phyloP scores from a whole-genome alignment of 2,329 filamentous ascomycete genomes.

The Aaosphaeria pasadenensis region DNA sequence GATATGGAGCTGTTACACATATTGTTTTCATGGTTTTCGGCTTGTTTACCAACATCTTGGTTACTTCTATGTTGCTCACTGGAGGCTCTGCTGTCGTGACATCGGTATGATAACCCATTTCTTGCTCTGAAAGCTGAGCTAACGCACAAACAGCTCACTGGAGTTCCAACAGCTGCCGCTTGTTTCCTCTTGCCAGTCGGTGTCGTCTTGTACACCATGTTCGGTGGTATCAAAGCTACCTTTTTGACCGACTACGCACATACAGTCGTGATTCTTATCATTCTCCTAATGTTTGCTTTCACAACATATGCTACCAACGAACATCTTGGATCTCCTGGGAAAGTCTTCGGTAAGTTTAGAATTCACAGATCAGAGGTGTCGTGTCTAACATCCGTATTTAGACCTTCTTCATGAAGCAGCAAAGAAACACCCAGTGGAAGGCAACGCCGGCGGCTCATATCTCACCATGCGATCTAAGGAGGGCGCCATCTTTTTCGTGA shows the following conservation, averaged over 20 bases:
- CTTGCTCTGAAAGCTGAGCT: neutral
- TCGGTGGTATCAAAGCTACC: slow-evolving; percentile 67
- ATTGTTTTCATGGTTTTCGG: slow-evolving; percentile 79
- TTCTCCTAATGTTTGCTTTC: slow-evolving; percentile 82
- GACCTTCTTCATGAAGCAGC: slow-evolving; percentile 56
- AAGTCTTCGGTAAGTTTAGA: slow-evolving; percentile 71
- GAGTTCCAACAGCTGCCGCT: slow-evolving; percentile 73
- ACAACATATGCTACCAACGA: slow-evolving; percentile 75
- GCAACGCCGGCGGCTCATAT: slow-evolving; percentile 79
- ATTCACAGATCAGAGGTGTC: too few species aligned
- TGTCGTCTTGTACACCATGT: slow-evolving; percentile 75
- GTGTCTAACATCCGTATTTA: too few species aligned
- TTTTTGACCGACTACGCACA: slow-evolving; percentile 82
- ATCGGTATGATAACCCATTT: slow-evolving; percentile 12
- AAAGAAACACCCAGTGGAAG: slow-evolving; percentile 67
- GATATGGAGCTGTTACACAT: slow-evolving; percentile 73
- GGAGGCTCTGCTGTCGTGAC: slow-evolving; percentile 70
- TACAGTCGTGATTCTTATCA: slow-evolving; percentile 78
- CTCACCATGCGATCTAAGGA: slow-evolving; percentile 80
- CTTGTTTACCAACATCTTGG: slow-evolving; percentile 76
- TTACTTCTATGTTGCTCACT: slow-evolving; percentile 84
- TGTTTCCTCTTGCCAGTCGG: slow-evolving; percentile 81
- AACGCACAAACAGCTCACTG: slow-evolving; percentile 60
- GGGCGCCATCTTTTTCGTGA: slow-evolving; percentile 86
- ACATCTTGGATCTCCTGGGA: slow-evolving; percentile 69